phyloP scores from a whole-genome alignment of 345 rosid genomes.

The Nasturtium officinale region DNA sequence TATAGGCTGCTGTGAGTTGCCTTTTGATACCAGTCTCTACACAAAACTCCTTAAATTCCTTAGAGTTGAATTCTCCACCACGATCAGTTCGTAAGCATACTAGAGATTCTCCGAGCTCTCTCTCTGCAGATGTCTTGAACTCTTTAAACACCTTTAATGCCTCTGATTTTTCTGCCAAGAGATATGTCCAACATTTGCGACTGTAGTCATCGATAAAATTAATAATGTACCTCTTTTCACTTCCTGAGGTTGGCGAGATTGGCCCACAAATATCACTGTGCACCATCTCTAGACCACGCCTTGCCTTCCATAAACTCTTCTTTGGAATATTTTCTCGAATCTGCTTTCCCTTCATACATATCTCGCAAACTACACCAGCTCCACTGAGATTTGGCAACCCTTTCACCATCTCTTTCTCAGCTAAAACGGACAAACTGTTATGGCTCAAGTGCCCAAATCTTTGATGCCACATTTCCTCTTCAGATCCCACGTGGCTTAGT shows the following conservation, averaged over 20 bases:
- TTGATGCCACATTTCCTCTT: too few relatives aligned
- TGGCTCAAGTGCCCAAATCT: too few relatives aligned
- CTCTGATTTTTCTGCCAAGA: background rate
- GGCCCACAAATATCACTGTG: background rate
- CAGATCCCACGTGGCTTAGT: too few relatives aligned
- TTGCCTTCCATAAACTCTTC: background rate
- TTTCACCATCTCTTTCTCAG: too few relatives aligned
- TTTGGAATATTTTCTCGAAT: background rate
- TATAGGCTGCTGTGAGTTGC: background rate
- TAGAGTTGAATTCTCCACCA: background rate
- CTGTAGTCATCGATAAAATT: background rate
- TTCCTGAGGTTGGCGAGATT: background rate
- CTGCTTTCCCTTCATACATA: background rate
- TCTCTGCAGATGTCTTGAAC: background rate
- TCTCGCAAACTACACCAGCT: background rate
- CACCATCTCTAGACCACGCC: rapidly evolving
- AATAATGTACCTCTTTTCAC: background rate
- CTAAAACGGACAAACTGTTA: too few relatives aligned
- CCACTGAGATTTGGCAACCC: too few relatives aligned
- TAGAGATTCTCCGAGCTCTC: background rate
- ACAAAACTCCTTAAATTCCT: background rate
- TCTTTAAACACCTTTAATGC: background rate
- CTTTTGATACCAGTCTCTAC: background rate
- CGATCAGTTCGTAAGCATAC: background rate
- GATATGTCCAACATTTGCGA: background rate